Evolutionary conservation across 2,329 filamentous ascomycete genomes (phyloP), one percentile per base, ranked within the genome.

Genomic region (Botryotinia convoluta): DNA sequence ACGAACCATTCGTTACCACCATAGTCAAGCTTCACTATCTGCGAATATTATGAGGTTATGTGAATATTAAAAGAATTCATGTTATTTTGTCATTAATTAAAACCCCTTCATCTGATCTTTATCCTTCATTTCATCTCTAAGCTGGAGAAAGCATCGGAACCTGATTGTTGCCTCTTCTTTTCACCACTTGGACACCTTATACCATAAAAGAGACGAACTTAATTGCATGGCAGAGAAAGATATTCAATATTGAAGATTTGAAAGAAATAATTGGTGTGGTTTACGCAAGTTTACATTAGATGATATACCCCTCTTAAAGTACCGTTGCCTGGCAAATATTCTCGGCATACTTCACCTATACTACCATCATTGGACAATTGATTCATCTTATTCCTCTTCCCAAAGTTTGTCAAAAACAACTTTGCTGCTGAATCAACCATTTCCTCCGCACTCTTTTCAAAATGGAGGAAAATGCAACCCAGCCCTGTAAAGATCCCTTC

Each of bases 401-500:
- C 73, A 74, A 61, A 60, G 32, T 67, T 22, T 67, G 26, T 29
- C 45, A 39, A 72, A 65, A 69, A 45, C 69, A 72, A 48, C 35
- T 45, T 54, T 73, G 61, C 68, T 74, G 29, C 71, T 60, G 64
- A 54, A 61, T 70, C 71, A 68, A 65, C 62, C 51, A 32, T 61
- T 65, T 64, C 57, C 57, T 72, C 71, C 64, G 73, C 69, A 71
- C 57, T 73, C 45, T 61, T 61, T 70, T 71, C 75, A 78, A 78
- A 44, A 80, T 79, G 76, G 77, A 77, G 51, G 77, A 79, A 74
- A 72, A 79, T 69, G 71, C 76, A 71, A 80, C 79, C 37, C 79
- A 81, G 75, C 78, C 76, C 77, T 78, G 79, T 81, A 78, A 67
- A 67, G 20, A 35, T n/a, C 67, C 61, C 61, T 60, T 54, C 26